Evolutionary conservation across 768 basidiomycete genomes (phyloP).

Genomic region (Botryobasidium botryosum): DNA sequence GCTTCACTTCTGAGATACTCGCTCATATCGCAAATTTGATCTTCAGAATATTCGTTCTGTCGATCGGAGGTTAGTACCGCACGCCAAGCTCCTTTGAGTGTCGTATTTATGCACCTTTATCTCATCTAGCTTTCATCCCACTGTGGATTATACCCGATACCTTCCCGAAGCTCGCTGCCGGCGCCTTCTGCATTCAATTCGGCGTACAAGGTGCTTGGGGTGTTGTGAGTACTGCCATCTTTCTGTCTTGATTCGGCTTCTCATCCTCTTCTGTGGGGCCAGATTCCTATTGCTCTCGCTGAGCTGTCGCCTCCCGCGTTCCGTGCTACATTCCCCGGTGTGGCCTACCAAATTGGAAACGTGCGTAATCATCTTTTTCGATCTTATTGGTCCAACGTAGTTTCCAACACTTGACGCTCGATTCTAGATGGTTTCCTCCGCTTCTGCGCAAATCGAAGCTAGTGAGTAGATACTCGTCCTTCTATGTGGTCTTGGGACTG

Average conservation of each 20-base stretch:
- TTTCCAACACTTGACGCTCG: neutral
- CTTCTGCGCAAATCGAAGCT: conserved; percentile 68
- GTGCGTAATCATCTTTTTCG: conserved; percentile 12
- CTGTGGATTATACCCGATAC: conserved; percentile 67
- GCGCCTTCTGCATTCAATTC: conserved; percentile 75
- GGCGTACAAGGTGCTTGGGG: conserved; percentile 89
- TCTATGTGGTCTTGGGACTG: neutral
- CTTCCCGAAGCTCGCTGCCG: conserved; percentile 56
- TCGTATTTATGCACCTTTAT: conserved; percentile 15
- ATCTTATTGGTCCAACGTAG: neutral
- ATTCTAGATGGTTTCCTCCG: conserved; percentile 45
- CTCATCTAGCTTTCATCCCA: no score
- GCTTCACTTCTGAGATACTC: no score
- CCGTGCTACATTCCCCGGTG: conserved; percentile 74
- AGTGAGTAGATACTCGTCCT: conserved; percentile 20
- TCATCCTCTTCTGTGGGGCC: neutral
- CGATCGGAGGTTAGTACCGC: conserved; percentile 39
- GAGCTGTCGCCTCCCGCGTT: conserved; percentile 83
- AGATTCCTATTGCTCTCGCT: conserved; percentile 60
- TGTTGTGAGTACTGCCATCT: conserved; percentile 32
- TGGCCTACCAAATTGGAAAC: conserved; percentile 73
- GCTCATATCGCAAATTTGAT: no score
- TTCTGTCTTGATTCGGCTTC: neutral
- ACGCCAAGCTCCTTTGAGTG: neutral
- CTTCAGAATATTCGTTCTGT: conserved; percentile 39